Evolutionary conservation across 208 protist species (phyloP), one percentile per base, ranked within the genome.

Genomic region (Leptomonas pyrrhocoris): DNA sequence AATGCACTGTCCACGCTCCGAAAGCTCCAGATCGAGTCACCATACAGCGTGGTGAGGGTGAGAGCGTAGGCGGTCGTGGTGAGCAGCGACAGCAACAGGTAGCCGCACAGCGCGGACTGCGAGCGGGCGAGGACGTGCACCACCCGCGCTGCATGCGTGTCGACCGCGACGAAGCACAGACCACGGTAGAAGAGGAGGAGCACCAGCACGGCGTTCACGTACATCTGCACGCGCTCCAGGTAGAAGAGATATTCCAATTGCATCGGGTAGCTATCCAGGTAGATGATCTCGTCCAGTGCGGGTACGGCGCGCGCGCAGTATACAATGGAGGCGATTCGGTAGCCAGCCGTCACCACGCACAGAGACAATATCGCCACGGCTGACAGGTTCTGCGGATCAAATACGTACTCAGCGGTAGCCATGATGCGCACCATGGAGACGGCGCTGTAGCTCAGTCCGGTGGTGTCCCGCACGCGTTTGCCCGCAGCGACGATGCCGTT

Each of bases 21-120:
- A 45, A 87, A 90, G 15, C 61, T 69, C 67, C 65, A 81, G 16
- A 90, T 34, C 27, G 28, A 68, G 27, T 34, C 7, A 31, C 76
- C 61, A 30, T 84, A 70, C 16, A 84, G 57, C n/a, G 38, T 42
- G 16, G 81, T 61, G 9, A 76, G 74, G 6, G 77, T 69, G 15
- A 86, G 43, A 0, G 80, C 77, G 38, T 77, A 91, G 9, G 61
- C 66, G 8, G 75, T 79, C 27, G 81, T 51, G n/a, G 43, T 25
- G 16, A 86, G 5, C 18, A 75, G 38, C n/a, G 79, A 78, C n/a
- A 87, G 18, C 2, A 83, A 23, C 2, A 84, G 36, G 19, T 83
- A 64, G 11, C 74, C 81, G 21, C 82, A 38, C 0, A 86, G 46
- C 2, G 58, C 55, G 0, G 62, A 57, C 36, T 53, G 58, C 13